A percentile compares a stretch with the other conserved stretches of the same genome.
Evolutionary conservation across 805 yeast genomes (phyloP).

Genomic region (Starmera caribaea): DNA sequence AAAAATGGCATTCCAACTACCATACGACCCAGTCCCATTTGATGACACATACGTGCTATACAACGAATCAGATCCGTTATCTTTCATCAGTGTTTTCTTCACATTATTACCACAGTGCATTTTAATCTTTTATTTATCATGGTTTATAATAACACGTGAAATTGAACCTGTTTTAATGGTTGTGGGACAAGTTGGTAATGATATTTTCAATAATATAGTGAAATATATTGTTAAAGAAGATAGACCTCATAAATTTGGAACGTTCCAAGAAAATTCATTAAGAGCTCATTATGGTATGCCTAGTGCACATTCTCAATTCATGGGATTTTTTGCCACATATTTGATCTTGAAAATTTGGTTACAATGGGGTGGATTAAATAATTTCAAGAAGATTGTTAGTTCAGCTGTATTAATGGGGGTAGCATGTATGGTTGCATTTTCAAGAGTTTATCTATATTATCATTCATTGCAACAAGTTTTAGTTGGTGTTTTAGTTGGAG

Average conservation of each 20-base stretch:
- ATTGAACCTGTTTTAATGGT: constrained; percentile 77
- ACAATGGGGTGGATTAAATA: constrained; percentile 31
- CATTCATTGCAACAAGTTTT: constrained; percentile 67
- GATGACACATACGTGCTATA: constrained; percentile 83
- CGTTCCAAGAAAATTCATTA: constrained; percentile 28
- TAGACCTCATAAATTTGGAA: constrained; percentile 47
- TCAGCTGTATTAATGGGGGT: constrained; percentile 18
- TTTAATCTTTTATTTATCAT: constrained; percentile 69
- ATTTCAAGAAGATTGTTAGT: constrained; percentile 20
- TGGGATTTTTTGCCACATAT: constrained; percentile 74
- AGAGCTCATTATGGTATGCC: constrained; percentile 89
- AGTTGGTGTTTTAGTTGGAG: constrained; percentile 64
- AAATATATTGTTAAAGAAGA: constrained; percentile 60
- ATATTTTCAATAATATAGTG: constrained; percentile 56
- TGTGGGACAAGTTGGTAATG: constrained; percentile 78
- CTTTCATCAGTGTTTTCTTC: constrained; percentile 56
- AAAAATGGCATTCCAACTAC: not conserved
- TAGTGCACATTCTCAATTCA: constrained; percentile 91
- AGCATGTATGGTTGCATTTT: constrained; percentile 41
- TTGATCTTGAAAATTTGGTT: constrained; percentile 32
- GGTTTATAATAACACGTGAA: constrained; percentile 78
- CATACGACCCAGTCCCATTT: constrained; percentile 41
- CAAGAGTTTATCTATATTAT: constrained; percentile 71
- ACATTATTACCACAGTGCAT: constrained; percentile 76
- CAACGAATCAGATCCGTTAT: constrained; percentile 52